Evolutionary conservation across 1,139 yeast species (phyloP).

Genomic region (Suhomyces chickasaworum): DNA sequence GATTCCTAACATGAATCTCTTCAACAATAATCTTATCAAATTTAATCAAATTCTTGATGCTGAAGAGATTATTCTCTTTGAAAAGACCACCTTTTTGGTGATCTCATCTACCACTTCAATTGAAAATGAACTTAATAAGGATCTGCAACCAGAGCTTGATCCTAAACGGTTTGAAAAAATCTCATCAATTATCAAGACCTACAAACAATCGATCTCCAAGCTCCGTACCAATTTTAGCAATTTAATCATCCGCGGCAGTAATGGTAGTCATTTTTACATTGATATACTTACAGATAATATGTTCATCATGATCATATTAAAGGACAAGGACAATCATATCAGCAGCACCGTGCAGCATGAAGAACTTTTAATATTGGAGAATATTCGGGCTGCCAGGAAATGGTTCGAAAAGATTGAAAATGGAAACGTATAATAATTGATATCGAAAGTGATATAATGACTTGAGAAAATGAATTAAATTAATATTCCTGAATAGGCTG

Average conservation of each 20-base stretch:
- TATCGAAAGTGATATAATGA: too few species aligned
- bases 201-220: constrained; percentile 89
- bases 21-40: constrained; percentile 74
- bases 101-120: constrained; percentile 69
- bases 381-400: constrained; percentile 65
- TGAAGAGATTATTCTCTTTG: constrained; percentile 88
- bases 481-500: too few species aligned
- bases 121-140: constrained; percentile 17
- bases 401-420: constrained; percentile 65
- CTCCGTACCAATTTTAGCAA: constrained; percentile 83
- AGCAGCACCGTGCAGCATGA: constrained; percentile 49
- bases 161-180: constrained; percentile 95
- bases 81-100: constrained; percentile 89
- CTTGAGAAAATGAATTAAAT: too few species aligned
- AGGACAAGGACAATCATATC: constrained; percentile 32
- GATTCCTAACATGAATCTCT: constrained; percentile 85
- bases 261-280: constrained; percentile 64
- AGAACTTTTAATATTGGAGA: constrained; percentile 64
- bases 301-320: constrained; percentile 71
- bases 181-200: constrained; percentile 89
- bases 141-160: constrained; percentile 45
- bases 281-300: constrained; percentile 74
- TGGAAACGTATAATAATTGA: constrained; percentile 3
- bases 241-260: constrained; percentile 71
- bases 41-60: constrained; percentile 80